Conservation (phyloP, 129 eudicot genomes). For the Artemisia argyi region DNA sequence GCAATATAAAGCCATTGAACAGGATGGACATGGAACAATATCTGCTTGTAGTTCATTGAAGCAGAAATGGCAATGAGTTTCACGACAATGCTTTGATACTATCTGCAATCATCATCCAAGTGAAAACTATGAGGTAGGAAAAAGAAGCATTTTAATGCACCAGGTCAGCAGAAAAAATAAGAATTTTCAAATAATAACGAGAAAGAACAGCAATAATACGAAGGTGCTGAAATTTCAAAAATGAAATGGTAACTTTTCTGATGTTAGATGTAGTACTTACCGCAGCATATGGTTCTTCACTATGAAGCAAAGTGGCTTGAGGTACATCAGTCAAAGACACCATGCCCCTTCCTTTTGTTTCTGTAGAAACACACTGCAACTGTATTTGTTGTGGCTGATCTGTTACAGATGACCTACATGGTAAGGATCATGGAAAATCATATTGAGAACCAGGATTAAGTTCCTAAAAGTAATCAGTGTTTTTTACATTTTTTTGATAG, state of each 20-base stretch:
- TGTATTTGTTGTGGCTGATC: conserved; percentile 54
- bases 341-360: conserved; percentile 87
- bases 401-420: conserved; percentile 69
- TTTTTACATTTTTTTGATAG: neutral
- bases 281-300: conserved; percentile 90
- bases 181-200: neutral
- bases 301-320: conserved; percentile 64
- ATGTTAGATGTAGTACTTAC: conserved; percentile 30
- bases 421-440: conserved; percentile 42
- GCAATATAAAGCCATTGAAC: conserved; percentile 81
- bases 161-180: neutral
- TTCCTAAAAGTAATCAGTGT: conserved; percentile 6
- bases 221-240: neutral
- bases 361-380: conserved; percentile 54
- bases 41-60: conserved; percentile 75
- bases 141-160: conserved; percentile 5
- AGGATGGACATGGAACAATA: conserved; percentile 70
- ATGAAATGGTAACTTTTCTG: no score
- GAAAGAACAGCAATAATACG: conserved; percentile 11
- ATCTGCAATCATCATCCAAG: conserved; percentile 49
- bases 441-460: conserved; percentile 21
- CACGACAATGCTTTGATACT: conserved; percentile 71
- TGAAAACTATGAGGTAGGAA: conserved; percentile 14
- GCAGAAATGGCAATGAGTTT: conserved; percentile 88
- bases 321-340: conserved; percentile 56